Conservation (phyloP, 2,329 filamentous ascomycete genomes). For the Dactylellina cionopaga region DNA sequence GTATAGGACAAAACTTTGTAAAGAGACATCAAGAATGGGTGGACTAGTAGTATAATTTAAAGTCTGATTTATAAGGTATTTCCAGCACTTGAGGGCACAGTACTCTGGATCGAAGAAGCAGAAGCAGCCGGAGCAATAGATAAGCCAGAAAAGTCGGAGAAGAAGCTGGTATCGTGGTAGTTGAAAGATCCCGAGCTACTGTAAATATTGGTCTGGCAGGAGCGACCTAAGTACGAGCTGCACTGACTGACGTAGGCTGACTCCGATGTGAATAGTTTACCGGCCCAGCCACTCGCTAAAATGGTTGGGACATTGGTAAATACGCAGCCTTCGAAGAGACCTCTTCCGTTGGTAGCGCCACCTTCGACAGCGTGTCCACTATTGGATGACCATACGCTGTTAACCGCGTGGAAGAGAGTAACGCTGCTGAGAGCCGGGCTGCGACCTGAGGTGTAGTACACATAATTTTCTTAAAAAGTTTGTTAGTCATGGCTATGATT, state of each 20-base stretch:
- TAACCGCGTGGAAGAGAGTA: slow-evolving; percentile 59
- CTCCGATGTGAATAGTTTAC: slow-evolving; percentile 59
- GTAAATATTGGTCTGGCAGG: slow-evolving; percentile 58
- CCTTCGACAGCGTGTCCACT: slow-evolving; percentile 58
- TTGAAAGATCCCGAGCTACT: slow-evolving; percentile 3
- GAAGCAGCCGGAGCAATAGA: background rate
- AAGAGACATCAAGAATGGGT: too few species aligned
- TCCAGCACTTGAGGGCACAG: slow-evolving; percentile 4
- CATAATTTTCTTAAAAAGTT: slow-evolving; percentile 52
- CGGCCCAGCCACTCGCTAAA: slow-evolving; percentile 55
- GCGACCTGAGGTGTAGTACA: slow-evolving; percentile 56
- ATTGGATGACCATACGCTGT: slow-evolving; percentile 58
- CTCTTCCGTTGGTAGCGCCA: slow-evolving; percentile 51
- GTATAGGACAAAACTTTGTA: too few species aligned
- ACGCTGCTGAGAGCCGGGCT: slow-evolving; percentile 57
- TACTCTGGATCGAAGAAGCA: slow-evolving; percentile 18
- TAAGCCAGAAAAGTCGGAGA: slow-evolving; percentile 2
- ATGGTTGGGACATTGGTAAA: slow-evolving; percentile 56
- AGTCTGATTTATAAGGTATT: slow-evolving; percentile 6
- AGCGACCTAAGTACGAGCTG: slow-evolving; percentile 57
- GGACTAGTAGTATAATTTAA: too few species aligned
- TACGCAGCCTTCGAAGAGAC: slow-evolving; percentile 57
- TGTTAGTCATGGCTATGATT: background rate
- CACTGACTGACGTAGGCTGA: slow-evolving; percentile 50
- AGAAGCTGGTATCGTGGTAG: background rate